Evolutionary conservation across 495 filamentous ascomycete species (phyloP).

Genomic region (Neurospora hispaniola): DNA sequence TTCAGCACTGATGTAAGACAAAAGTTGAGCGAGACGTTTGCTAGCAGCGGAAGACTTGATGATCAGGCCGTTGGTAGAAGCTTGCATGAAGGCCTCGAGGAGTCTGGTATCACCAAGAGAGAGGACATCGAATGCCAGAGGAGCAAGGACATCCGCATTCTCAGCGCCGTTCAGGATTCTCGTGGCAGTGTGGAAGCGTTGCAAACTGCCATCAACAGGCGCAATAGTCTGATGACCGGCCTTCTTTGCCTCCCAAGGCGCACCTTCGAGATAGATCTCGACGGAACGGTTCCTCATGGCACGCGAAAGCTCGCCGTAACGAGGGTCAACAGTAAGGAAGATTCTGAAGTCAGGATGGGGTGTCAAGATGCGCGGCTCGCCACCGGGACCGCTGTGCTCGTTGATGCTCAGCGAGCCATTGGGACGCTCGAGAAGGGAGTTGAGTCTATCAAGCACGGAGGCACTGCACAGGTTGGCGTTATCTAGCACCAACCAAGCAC

Average conservation of each 20-base stretch:
- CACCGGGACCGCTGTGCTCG: conserved; percentile 75
- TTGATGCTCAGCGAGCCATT: conserved; percentile 82
- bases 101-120: conserved; percentile 26
- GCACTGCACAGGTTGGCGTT: conserved; percentile 95
- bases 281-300: conserved; percentile 95
- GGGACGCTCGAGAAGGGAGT: conserved; percentile 78
- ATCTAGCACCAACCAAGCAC: conserved; percentile 88
- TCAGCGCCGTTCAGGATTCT: conserved; percentile 6
- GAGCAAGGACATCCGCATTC: conserved; percentile 11
- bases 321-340: conserved; percentile 89
- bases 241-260: conserved; percentile 6
- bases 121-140: conserved; percentile 24
- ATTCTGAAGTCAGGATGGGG: conserved; percentile 85
- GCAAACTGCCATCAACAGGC: conserved; percentile 33
- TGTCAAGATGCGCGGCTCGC: conserved; percentile 65
- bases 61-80: conserved; percentile 8
- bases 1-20: conserved; percentile 18
- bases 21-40: conserved; percentile 7
- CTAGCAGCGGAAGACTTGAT: conserved; percentile 11
- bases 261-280: conserved; percentile 65
- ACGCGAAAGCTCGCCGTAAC: conserved; percentile 84
- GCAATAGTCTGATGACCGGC: conserved; percentile 19
- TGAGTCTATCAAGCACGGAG: conserved; percentile 88
- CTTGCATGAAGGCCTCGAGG: conserved; percentile 19
- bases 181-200: conserved; percentile 23